A percentile compares a stretch with the other conserved stretches of the same genome.
Conservation (phyloP, 768 basidiomycete genomes). For the Trametes meyenii region DNA sequence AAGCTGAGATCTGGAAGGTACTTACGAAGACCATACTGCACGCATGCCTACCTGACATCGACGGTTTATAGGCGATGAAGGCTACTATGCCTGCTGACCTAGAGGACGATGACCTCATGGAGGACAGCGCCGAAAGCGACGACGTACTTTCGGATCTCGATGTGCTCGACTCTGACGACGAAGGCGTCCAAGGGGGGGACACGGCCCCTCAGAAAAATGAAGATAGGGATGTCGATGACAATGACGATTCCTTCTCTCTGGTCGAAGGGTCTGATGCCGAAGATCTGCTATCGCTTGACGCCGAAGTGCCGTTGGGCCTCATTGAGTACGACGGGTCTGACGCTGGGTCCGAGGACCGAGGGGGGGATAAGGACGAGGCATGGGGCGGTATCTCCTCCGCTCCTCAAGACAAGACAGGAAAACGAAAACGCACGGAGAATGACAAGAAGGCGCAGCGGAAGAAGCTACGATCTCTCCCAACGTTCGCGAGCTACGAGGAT, state of each 20-base stretch:
- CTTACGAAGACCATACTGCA: constrained; percentile 7
- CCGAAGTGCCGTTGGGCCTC: constrained; percentile 56
- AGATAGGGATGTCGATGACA: constrained; percentile 41
- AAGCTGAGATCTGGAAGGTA: constrained; percentile 91
- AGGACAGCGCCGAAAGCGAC: constrained; percentile 36
- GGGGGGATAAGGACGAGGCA: constrained; percentile 51
- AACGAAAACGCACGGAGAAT: constrained; percentile 47
- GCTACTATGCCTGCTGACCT: constrained; percentile 69
- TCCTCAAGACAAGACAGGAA: constrained; percentile 35
- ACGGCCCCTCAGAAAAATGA: constrained; percentile 33
- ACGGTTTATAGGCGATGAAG: constrained; percentile 74
- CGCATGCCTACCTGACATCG: neutral
- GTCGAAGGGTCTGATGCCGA: constrained; percentile 74
- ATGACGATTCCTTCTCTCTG: constrained; percentile 53
- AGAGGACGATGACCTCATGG: constrained; percentile 36
- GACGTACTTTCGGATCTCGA: constrained; percentile 32
- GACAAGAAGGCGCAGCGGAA: constrained; percentile 57
- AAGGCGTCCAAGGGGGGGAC: constrained; percentile 24
- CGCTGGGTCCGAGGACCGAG: constrained; percentile 43
- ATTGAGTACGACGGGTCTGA: constrained; percentile 64
- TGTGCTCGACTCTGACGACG: constrained; percentile 31
- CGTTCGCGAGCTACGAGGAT: constrained; percentile 87
- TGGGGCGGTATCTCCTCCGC: constrained; percentile 54
- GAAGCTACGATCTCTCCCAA: constrained; percentile 69
- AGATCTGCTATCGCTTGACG: constrained; percentile 62